Conservation (phyloP, 1,284 basidiomycete genomes). For the Pholiota adiposa region DNA sequence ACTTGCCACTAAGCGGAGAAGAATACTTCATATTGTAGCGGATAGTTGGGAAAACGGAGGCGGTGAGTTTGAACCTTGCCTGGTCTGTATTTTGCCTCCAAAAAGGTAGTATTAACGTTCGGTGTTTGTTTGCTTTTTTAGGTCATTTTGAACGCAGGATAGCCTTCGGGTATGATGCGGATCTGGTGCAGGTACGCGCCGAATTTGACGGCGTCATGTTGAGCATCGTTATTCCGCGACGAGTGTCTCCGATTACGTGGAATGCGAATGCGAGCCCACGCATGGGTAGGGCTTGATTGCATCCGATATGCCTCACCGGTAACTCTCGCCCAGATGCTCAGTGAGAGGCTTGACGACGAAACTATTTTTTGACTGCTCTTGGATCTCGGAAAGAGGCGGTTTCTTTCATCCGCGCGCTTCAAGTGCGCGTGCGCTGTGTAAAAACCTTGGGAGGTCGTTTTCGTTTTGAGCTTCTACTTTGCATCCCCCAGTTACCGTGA, state of each 20-base stretch:
- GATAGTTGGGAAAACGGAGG: conserved; percentile 81
- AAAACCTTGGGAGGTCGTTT: too few relatives aligned
- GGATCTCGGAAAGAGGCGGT: too few relatives aligned
- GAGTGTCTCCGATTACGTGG: conserved; percentile 27
- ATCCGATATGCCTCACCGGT: background rate
- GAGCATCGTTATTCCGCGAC: conserved; percentile 61
- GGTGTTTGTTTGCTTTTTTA: conserved; percentile 24
- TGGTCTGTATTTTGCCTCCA: background rate
- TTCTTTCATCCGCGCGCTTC: too few relatives aligned
- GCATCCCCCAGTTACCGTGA: too few relatives aligned
- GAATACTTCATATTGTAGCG: conserved; percentile 80
- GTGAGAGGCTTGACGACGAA: background rate
- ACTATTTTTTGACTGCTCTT: too few relatives aligned
- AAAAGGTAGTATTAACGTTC: background rate
- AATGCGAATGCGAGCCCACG: background rate
- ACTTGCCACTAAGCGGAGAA: conserved; percentile 70
- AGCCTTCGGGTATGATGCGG: conserved; percentile 76
- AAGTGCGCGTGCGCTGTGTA: too few relatives aligned
- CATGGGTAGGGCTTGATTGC: background rate
- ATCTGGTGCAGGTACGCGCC: conserved; percentile 69
- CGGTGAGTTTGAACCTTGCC: conserved; percentile 33
- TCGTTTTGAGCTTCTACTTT: too few relatives aligned
- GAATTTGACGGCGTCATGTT: conserved; percentile 75
- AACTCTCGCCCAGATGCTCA: too few relatives aligned
- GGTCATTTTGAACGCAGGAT: conserved; percentile 78